Base-by-base conservation (phyloP, 441 rosid genomes). In the Omphalea diandra region DNA sequence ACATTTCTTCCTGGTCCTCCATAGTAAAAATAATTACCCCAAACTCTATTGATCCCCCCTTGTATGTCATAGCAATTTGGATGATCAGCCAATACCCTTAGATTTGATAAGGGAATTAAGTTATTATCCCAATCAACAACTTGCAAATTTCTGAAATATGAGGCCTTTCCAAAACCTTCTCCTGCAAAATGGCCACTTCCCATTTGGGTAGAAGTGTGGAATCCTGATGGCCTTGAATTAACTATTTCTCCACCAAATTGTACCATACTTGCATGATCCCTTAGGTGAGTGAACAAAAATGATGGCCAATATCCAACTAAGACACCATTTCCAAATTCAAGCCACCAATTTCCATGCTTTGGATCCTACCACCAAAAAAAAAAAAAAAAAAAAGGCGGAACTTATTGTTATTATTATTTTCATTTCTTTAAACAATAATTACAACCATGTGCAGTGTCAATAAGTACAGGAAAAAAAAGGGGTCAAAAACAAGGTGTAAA, bases 291-390 rank as follows among this genome's bases (percentile, higher is more conserved):
- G 72, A 95, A 95, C 72, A 95, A 65, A 74, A 79, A 83, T 7
- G 95, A 81, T 1, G 99, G 99, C 99, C 99, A 95, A 58, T 95
- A 95, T 18, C 99, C 99, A 3, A 95, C 97, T 41, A 95, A 79
- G 4, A 87, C 71, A 27, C 99, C 98, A 0, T 93, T 85, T 72
- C 98, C 99, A 77, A 95, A 92, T 77, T 95, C 93, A 61, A 95
- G 83, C 99, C 99, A 95, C 99, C 99, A 95, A 69, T 95, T 89
- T 52, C 99, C 99, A 68, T 93, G 99, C 81, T 95, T 95, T 43
- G 99, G 99, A 84, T 95, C 99, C 99, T 95, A 56, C 72, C 78
- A 27, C 35, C 44, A 27, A 26, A 20, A 59, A 20, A 7, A 36
- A 8, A 22, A 47, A 47, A n/a, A 8, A 47, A 3, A 40, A 4